Conservation (phyloP, 2,329 filamentous ascomycete genomes). For the Moelleriella libera region DNA sequence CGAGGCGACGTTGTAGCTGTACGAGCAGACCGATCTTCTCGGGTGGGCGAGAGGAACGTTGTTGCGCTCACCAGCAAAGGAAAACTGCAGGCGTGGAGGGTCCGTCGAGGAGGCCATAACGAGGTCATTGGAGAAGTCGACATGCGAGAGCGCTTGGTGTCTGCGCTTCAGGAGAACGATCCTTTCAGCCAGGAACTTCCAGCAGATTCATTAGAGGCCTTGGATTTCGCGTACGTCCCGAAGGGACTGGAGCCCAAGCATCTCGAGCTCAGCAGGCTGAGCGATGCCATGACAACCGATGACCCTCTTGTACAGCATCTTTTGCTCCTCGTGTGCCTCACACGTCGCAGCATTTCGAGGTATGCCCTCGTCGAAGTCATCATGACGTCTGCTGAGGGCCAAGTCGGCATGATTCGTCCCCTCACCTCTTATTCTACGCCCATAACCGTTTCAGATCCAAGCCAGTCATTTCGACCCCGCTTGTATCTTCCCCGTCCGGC, state of each 20-base stretch:
- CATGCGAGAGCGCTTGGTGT: conserved; percentile 47
- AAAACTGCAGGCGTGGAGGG: conserved; percentile 70
- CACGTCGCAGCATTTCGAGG: conserved; percentile 36
- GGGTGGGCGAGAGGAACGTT: conserved; percentile 73
- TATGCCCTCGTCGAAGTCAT: conserved; percentile 65
- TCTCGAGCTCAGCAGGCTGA: conserved; percentile 33
- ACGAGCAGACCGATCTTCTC: conserved; percentile 54
- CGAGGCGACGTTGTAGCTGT: conserved; percentile 72
- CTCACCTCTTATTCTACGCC: conserved; percentile 50
- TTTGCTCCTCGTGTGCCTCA: conserved; percentile 45
- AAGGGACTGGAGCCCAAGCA: conserved; percentile 36
- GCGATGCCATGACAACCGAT: conserved; percentile 32
- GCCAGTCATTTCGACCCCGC: conserved; percentile 36
- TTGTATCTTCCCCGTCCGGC: conserved; percentile 67
- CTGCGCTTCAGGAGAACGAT: conserved; percentile 43
- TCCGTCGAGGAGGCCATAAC: conserved; percentile 77
- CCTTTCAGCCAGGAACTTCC: conserved; percentile 32
- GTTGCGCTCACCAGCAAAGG: conserved; percentile 68
- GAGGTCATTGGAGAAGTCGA: conserved; percentile 61
- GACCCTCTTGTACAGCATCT: conserved; percentile 42
- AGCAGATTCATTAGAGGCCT: conserved; percentile 50
- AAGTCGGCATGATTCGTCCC: conserved; percentile 53
- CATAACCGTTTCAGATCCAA: conserved; percentile 21
- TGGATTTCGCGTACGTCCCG: conserved; percentile 66
- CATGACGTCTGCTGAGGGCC: conserved; percentile 36